These are phyloP conservation scores for Pichia sp. DNA, from an alignment of 1,139 yeast species.

Conservation along the genomic window DNA sequence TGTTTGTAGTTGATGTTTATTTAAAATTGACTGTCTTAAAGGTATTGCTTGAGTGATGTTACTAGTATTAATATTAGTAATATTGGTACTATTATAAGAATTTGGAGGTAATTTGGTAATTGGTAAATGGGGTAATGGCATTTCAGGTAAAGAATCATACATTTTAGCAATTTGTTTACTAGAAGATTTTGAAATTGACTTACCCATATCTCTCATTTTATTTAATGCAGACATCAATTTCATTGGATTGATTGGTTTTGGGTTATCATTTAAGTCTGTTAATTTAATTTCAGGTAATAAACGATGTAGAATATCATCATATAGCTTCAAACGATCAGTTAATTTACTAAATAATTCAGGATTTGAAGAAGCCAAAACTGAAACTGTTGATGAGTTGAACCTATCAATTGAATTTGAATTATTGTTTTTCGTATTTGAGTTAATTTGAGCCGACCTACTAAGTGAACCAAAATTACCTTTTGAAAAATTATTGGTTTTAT, in stretches of 20 bases:
- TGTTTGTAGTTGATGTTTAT: not conserved
- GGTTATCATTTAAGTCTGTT: slow-evolving; percentile 28
- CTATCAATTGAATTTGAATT: slow-evolving; percentile 1
- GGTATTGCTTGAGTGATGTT: not conserved
- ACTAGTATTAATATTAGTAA: slow-evolving; percentile 5
- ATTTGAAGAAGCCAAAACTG: slow-evolving; percentile 17
- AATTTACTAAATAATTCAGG: slow-evolving; percentile 25
- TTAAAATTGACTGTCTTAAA: not conserved
- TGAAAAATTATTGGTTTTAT: slow-evolving; percentile 18
- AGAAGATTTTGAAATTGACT: slow-evolving; percentile 16
- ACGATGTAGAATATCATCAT: slow-evolving; percentile 28
- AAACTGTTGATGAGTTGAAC: slow-evolving; percentile 14
- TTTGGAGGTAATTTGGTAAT: slow-evolving; percentile 15
- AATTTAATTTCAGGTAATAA: slow-evolving; percentile 28
- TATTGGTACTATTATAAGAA: not conserved
- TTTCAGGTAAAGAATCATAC: slow-evolving; percentile 26
- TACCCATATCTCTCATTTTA: slow-evolving; percentile 21
- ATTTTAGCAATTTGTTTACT: slow-evolving; percentile 22
- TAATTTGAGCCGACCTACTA: too few species aligned
- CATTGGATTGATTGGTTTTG: slow-evolving; percentile 29
- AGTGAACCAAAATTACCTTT: not conserved
- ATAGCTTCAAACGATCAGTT: slow-evolving; percentile 26
- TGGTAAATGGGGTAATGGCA: slow-evolving; percentile 26
- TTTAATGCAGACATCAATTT: slow-evolving; percentile 27
- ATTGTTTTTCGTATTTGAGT: not conserved